Evolutionary conservation across 257 asterid species (phyloP), one percentile per base, ranked within the genome.

Genomic region (Handroanthus guayacan): DNA sequence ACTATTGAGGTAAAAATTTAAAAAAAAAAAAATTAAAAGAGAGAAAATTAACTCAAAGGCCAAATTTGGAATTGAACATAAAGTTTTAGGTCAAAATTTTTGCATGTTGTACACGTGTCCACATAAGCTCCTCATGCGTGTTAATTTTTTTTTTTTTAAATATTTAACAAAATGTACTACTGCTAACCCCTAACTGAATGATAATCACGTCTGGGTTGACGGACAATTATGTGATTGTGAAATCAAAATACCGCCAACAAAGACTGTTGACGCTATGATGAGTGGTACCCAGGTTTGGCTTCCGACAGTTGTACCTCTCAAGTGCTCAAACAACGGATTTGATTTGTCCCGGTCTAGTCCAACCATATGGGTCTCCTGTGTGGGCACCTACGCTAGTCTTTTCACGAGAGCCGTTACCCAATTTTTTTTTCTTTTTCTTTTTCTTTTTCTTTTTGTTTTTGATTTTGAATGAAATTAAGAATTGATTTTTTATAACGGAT

Each of bases 211-310:
- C n/a, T 43, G 38, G 5, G 14, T 48, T 14, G 17, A 16, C 63
- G 11, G 69, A 63, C 37, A 38, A 41, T 62, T 12, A 54, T 68
- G 62, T 37, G 31, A 37, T 25, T 36, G 34, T 38, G 41, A 0
- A 65, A 72, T 16, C 45, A 51, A 11, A 11, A 52, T 41, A 44
- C 9, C 55, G 52, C 9, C 55, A 43, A 5, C 72, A 61, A 18
- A 25, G 12, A 60, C 1, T 20, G 6, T 43, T 45, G 38, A 5
- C 47, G 13, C 11, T 60, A 52, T 43, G 68, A 62, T 55, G 16
- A n/a, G 75, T 70, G 56, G 80, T 63, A 63, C 74, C 78, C 45
- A 75, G 62, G 1, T 48, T 36, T 47, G 38, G 84, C 75, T 43
- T 80, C 67, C 47, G 52, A 75, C 8, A 2, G 75, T 62, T 52